Evolutionary conservation across 257 asterid species (phyloP).

Genomic region (Lantana camara): DNA sequence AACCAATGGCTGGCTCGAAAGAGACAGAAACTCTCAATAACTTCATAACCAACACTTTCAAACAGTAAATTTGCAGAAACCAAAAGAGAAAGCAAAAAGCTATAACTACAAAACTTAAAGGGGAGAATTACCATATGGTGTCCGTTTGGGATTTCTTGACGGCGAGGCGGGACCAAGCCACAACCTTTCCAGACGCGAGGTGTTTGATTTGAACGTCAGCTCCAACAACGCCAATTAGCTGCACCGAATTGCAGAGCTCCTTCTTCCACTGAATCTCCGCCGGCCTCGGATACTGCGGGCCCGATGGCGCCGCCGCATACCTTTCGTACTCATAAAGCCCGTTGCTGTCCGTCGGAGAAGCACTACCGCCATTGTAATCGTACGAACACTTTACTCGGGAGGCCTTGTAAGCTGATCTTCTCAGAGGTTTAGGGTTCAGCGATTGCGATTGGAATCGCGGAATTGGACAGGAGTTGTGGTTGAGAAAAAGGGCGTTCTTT

Average conservation of each 20-base stretch:
- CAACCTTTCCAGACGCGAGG: slow-evolving; percentile 67
- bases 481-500: slow-evolving; percentile 25
- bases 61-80: not conserved
- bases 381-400: slow-evolving; percentile 35
- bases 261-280: slow-evolving; percentile 60
- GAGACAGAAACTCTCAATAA: slow-evolving; percentile 5
- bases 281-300: slow-evolving; percentile 44
- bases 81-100: not conserved
- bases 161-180: slow-evolving; percentile 85
- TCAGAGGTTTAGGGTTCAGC: slow-evolving; percentile 22
- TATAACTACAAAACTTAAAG: not conserved
- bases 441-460: slow-evolving; percentile 12
- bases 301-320: slow-evolving; percentile 29
- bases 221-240: slow-evolving; percentile 79
- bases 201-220: slow-evolving; percentile 74
- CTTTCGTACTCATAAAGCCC: slow-evolving; percentile 54
- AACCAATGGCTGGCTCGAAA: no score
- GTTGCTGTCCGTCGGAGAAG: slow-evolving; percentile 26
- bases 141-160: slow-evolving; percentile 84
- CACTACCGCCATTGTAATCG: slow-evolving; percentile 24
- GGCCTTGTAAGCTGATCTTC: slow-evolving; percentile 22
- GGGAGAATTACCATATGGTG: slow-evolving; percentile 52
- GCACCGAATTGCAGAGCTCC: slow-evolving; percentile 63
- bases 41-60: not conserved
- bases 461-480: slow-evolving; percentile 29